Evolutionary conservation across 2,329 filamentous ascomycete species (phyloP), one percentile per base, ranked within the genome.

Genomic region (Pseudofabraea citricarpa): DNA sequence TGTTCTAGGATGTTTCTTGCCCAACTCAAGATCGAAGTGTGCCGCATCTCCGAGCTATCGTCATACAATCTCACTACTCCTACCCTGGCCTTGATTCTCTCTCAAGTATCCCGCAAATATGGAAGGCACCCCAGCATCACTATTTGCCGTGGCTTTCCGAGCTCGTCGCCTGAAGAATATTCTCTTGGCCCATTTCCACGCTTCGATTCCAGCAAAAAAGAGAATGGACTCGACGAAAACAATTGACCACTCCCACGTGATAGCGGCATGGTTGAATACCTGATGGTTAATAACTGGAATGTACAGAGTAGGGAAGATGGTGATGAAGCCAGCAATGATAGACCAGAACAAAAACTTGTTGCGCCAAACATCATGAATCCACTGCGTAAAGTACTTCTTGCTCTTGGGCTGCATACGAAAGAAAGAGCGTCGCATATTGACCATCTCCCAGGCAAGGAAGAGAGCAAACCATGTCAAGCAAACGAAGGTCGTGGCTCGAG

Each of bases 381-480:
- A 87, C 55, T 85, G 78, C 0, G 78, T 81, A 44, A 83, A 72
- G 58, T 80, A 78, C 45, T 66, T 67, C 55, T 75, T 79, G 19
- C 73, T 76, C 13, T 70, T 69, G 0, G 83, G 79, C 56, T 85
- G 77, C 79, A 88, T 85, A 55, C 76, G 73, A 74, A 90, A 89
- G 69, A 90, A 86, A 6, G 77, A 83, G 33, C 82, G 77, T 18
- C 85, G 80, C 65, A 84, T 75, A 56, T 86, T 74, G 47, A 87
- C 73, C 75, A 87, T 84, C 61, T 90, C 84, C 85, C 85, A 90
- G 0, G 86, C 85, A 5, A 87, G 71, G 68, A 89, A 86, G 15
- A 89, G 73, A 1, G 83, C 82, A 53, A 83, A 84, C 84, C 85
- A 89, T 0, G 84, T 89, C 41, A 89, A 71, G 52, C 78, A 85